phyloP scores from a whole-genome alignment of 768 basidiomycete species.

The Pholiota conissans region DNA sequence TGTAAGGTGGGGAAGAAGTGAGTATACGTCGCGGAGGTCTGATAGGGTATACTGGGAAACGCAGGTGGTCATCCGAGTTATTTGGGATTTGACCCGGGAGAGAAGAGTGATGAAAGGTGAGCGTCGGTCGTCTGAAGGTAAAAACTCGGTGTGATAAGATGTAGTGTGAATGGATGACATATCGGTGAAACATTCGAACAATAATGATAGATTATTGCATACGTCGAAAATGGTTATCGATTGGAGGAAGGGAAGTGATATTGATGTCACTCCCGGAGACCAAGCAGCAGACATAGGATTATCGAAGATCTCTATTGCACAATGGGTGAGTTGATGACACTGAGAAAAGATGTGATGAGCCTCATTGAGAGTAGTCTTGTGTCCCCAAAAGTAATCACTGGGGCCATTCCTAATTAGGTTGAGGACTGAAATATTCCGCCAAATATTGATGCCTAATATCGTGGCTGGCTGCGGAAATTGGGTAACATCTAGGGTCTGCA shows the following conservation, averaged over 20 bases:
- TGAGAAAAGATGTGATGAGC: too few relatives aligned
- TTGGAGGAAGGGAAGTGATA: conserved; percentile 10
- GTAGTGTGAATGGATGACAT: too few relatives aligned
- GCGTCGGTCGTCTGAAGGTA: conserved; percentile 8
- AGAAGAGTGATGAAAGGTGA: conserved; percentile 15
- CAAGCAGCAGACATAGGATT: not conserved
- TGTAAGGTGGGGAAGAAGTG: conserved; percentile 8
- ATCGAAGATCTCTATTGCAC: conserved; percentile 12
- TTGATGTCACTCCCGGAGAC: too few relatives aligned
- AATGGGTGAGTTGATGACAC: conserved; percentile 6
- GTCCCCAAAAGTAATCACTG: too few relatives aligned
- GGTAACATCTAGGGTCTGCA: conserved; percentile 9
- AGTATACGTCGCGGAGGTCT: conserved; percentile 9
- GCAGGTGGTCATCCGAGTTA: conserved; percentile 9
- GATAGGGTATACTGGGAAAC: conserved; percentile 10
- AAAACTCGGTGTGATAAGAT: too few relatives aligned
- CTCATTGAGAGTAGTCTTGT: too few relatives aligned
- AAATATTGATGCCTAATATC: conserved; percentile 5
- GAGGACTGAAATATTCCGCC: conserved; percentile 9
- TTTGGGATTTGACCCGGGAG: not conserved
- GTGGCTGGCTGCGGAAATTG: conserved; percentile 8
- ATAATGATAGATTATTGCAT: not conserved
- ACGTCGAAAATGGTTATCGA: conserved; percentile 12
- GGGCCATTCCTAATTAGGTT: conserved; percentile 5
- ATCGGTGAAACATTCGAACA: too few relatives aligned